These are phyloP conservation scores for Pythium volutum DNA, from an alignment of 352 stramenopile genomes.

Conservation along the genomic window DNA sequence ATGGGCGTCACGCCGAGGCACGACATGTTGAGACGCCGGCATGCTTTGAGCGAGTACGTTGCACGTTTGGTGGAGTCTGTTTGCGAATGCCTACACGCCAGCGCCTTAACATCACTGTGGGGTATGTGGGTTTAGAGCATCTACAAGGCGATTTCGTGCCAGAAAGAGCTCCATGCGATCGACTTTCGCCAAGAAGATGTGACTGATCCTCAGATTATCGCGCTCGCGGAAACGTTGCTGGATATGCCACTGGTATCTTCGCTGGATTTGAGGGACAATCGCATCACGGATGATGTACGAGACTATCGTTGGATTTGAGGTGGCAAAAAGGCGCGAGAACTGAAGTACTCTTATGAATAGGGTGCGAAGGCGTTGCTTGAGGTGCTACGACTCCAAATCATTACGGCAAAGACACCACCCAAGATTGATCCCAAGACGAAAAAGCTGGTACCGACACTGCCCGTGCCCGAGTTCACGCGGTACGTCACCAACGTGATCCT, in stretches of 20 bases:
- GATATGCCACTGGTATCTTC: slow-evolving; percentile 77
- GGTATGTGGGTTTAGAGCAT: slow-evolving; percentile 74
- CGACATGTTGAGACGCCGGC: slow-evolving; percentile 60
- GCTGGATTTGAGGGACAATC: slow-evolving; percentile 74
- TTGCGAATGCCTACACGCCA: too few relatives aligned
- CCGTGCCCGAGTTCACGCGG: slow-evolving; percentile 53
- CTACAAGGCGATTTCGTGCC: slow-evolving; percentile 82
- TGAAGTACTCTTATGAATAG: slow-evolving; percentile 21
- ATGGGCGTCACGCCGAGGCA: slow-evolving; percentile 55
- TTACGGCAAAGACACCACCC: slow-evolving; percentile 56
- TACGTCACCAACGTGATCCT: slow-evolving; percentile 75
- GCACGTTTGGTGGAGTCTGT: neutral
- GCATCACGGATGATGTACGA: slow-evolving; percentile 73
- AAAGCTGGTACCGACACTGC: slow-evolving; percentile 34
- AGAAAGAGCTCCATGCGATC: slow-evolving; percentile 68
- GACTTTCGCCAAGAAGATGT: slow-evolving; percentile 82
- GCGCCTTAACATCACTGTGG: too few relatives aligned
- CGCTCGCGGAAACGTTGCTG: slow-evolving; percentile 64
- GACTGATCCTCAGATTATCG: slow-evolving; percentile 75
- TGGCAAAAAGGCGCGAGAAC: neutral
- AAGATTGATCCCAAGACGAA: slow-evolving; percentile 52
- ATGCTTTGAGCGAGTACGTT: slow-evolving; percentile 59
- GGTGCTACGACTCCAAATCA: slow-evolving; percentile 75
- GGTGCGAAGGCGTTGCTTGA: slow-evolving; percentile 69
- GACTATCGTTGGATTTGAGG: neutral